Percentiles rank a stretch among this genome's conserved stretches.
Evolutionary conservation across 805 yeast species (phyloP).

Genomic region (Barnettozyma pratensis): DNA sequence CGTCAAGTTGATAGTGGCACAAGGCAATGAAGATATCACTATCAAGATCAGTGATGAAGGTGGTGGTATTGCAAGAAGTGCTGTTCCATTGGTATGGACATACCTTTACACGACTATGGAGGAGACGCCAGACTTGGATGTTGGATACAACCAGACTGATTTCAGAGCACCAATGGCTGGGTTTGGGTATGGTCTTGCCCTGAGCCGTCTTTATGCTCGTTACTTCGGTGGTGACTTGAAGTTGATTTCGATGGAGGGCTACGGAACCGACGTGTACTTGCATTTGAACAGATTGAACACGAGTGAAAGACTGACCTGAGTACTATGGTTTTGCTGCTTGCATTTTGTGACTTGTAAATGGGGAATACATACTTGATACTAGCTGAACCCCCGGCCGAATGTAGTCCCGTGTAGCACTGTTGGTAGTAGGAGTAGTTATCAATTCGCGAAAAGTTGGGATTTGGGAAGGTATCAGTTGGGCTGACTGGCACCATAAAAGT

Average conservation of each 20-base stretch:
- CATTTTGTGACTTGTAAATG: background rate
- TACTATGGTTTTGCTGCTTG: background rate
- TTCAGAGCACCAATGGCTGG: constrained; percentile 93
- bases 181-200: constrained; percentile 86
- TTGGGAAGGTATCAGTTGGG: too few relatives aligned
- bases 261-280: constrained; percentile 88
- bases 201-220: constrained; percentile 78
- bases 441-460: too few relatives aligned
- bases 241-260: constrained; percentile 87
- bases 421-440: too few relatives aligned
- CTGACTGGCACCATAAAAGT: too few relatives aligned
- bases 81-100: constrained; percentile 84
- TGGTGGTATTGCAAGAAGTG: constrained; percentile 86
- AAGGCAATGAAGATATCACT: constrained; percentile 87
- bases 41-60: constrained; percentile 91
- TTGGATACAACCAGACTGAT: constrained; percentile 44
- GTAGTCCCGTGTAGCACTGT: too few relatives aligned
- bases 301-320: constrained; percentile 29
- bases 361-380: too few relatives aligned
- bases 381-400: too few relatives aligned
- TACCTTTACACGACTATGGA: constrained; percentile 86
- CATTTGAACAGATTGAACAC: constrained; percentile 78
- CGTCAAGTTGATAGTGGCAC: constrained; percentile 79
- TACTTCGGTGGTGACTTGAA: constrained; percentile 89
- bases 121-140: constrained; percentile 51